phyloP scores from a whole-genome alignment of 768 basidiomycete species.

The Pholiota conissans region DNA sequence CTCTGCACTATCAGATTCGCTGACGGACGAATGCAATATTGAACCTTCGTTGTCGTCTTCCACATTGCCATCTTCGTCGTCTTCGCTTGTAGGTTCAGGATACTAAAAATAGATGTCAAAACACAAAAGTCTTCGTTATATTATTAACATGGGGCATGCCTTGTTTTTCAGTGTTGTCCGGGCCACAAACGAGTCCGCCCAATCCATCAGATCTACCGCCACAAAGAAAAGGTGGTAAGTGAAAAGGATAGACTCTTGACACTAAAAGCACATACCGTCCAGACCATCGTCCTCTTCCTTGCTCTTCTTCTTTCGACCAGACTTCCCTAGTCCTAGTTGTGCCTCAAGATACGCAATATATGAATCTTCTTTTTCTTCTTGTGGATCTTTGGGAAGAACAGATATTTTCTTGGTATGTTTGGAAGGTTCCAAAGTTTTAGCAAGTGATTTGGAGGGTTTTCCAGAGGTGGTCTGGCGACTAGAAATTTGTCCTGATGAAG shows the following conservation, averaged over 20 bases:
- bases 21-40: conserved; percentile 14
- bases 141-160: too few relatives aligned
- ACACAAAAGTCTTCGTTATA: too few relatives aligned
- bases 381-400: background rate
- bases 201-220: conserved; percentile 57
- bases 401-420: background rate
- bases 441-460: background rate
- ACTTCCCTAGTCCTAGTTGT: conserved; percentile 60
- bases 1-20: conserved; percentile 11
- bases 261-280: conserved; percentile 55
- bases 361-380: conserved; percentile 70
- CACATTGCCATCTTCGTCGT: background rate
- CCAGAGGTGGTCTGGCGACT: background rate
- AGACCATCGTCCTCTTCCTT: conserved; percentile 76
- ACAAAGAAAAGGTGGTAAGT: background rate
- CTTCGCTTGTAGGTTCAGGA: too few relatives aligned
- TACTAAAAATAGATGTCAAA: background rate
- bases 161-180: conserved; percentile 14
- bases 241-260: background rate
- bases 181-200: conserved; percentile 38
- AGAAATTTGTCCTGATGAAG: background rate
- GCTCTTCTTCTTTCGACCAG: conserved; percentile 41
- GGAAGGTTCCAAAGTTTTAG: background rate
- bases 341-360: conserved; percentile 86
- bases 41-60: conserved; percentile 18